Evolutionary conservation across 2,329 filamentous ascomycete genomes (phyloP), one percentile per base, ranked within the genome.

Genomic region (Botrytis porri): DNA sequence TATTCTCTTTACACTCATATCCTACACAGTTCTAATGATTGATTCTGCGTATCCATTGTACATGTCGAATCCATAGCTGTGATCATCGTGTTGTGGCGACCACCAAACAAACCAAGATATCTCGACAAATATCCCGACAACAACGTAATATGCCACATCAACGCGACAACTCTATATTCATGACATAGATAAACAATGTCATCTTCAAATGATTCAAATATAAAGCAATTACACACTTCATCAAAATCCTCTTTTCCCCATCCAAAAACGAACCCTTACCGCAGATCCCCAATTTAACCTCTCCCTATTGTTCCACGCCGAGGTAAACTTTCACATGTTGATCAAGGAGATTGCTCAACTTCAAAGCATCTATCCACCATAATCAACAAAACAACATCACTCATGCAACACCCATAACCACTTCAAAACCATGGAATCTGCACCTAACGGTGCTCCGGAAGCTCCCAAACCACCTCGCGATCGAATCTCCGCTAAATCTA

Each of bases 401-500:
- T 54, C 43, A 71, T 71, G 70, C 70, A 29, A 66, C 61, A 35
- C 29, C 37, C 32, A 43, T 45, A 71, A 64, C 51, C n/a, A 62
- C 43, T n/a, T 29, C 37, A 54, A 29, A 20, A 54, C 37, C 25
- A 78, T 78, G 77, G 76, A 76, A 61, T 75, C 77, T 22, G 57
- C 72, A 69, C 73, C 73, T 25, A 67, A 61, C 32, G 70, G 75
- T 72, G 73, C 70, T 51, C 73, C 74, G 25, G 75, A 75, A 73
- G 73, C 64, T 39, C 72, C 75, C 8, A 76, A 74, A 59, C 67
- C 73, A 54, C 70, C 75, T 32, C 74, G 73, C 60, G 73, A 77
- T 60, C 75, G 76, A 32, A 57, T 79, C 61, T 79, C 79, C 4
- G 79, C 79, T 16, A 80, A 79, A 73, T 77, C 76, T 48, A 81